These are phyloP conservation scores for Boletus insuetus DNA, from an alignment of 768 basidiomycete species.

Conservation along the genomic window DNA sequence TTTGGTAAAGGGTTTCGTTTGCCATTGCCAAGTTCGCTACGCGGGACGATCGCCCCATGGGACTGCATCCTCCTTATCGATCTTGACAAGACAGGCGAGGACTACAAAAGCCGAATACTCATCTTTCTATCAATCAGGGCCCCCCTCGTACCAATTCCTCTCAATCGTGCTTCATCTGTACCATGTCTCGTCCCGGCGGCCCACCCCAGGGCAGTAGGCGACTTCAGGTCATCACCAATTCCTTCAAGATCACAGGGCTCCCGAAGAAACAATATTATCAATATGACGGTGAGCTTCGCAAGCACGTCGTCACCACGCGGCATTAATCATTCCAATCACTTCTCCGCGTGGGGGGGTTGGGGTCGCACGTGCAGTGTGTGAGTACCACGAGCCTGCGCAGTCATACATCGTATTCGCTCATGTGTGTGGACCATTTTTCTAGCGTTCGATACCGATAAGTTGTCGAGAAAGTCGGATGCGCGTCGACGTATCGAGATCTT, in stretches of 20 bases:
- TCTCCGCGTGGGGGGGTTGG: not conserved
- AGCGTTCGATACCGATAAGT: slow-evolving; percentile 20
- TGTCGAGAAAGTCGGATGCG: not conserved
- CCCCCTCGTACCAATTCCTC: not conserved
- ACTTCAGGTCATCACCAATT: slow-evolving; percentile 34
- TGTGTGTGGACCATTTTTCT: not conserved
- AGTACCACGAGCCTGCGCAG: slow-evolving; percentile 7
- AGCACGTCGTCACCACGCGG: slow-evolving; percentile 2
- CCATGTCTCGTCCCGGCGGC: slow-evolving; percentile 21
- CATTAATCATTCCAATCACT: slow-evolving; percentile 5
- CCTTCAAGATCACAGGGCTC: slow-evolving; percentile 28
- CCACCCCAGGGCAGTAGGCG: slow-evolving; percentile 13
- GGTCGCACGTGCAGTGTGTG: slow-evolving; percentile 22
- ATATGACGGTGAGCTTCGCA: slow-evolving; percentile 30
- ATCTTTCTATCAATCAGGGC: not conserved
- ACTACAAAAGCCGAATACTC: slow-evolving; percentile 6
- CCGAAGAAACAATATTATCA: slow-evolving; percentile 29
- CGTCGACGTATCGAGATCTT: slow-evolving; percentile 31
- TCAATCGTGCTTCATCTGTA: slow-evolving; percentile 4
- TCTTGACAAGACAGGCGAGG: slow-evolving; percentile 1
- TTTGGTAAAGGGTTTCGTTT: not conserved
- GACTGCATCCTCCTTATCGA: slow-evolving; percentile 24
- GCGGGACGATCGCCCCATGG: not conserved
- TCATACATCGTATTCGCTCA: slow-evolving; percentile 1
- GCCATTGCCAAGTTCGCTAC: not conserved